phyloP scores from a whole-genome alignment of 2,329 filamentous ascomycete species.

The Sordariomycetes sp. region DNA sequence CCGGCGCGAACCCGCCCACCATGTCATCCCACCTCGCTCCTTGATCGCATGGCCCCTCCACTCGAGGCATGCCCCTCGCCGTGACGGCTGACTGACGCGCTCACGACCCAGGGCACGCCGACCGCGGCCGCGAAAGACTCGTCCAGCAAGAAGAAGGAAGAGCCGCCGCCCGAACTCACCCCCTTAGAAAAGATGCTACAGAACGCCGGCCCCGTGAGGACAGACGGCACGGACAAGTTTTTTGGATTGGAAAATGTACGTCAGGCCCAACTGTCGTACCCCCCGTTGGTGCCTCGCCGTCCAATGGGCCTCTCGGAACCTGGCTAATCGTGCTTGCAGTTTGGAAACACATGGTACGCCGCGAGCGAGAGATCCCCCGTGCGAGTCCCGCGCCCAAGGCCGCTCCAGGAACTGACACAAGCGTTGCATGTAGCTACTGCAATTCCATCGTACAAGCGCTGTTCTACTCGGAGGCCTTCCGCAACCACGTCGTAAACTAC shows the following conservation, averaged over 20 bases:
- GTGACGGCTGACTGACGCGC: neutral
- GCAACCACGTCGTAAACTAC: slow-evolving; percentile 87
- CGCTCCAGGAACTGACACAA: neutral
- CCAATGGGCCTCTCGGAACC: neutral
- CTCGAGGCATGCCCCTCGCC: neutral
- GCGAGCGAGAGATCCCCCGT: neutral
- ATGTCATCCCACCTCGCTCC: neutral
- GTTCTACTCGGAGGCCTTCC: slow-evolving; percentile 89
- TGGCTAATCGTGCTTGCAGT: slow-evolving; percentile 36
- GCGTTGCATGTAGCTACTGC: slow-evolving; percentile 56
- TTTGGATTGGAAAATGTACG: slow-evolving; percentile 96
- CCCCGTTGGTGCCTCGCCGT: slow-evolving; percentile 5
- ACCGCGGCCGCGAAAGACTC: slow-evolving; percentile 24
- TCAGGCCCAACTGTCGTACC: slow-evolving; percentile 10
- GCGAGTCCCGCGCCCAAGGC: neutral
- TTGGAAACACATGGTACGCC: slow-evolving; percentile 88
- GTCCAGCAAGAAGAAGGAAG: slow-evolving; percentile 40
- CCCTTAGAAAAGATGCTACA: slow-evolving; percentile 64
- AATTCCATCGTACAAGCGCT: slow-evolving; percentile 97
- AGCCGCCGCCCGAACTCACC: slow-evolving; percentile 42
- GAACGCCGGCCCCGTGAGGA: slow-evolving; percentile 66
- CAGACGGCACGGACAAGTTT: slow-evolving; percentile 93
- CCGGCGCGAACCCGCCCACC: neutral
- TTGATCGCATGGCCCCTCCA: neutral
- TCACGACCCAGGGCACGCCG: slow-evolving; percentile 1